These are phyloP conservation scores for Gossypium davidsonii DNA, from an alignment of 441 rosid species.

Conservation along the genomic window DNA sequence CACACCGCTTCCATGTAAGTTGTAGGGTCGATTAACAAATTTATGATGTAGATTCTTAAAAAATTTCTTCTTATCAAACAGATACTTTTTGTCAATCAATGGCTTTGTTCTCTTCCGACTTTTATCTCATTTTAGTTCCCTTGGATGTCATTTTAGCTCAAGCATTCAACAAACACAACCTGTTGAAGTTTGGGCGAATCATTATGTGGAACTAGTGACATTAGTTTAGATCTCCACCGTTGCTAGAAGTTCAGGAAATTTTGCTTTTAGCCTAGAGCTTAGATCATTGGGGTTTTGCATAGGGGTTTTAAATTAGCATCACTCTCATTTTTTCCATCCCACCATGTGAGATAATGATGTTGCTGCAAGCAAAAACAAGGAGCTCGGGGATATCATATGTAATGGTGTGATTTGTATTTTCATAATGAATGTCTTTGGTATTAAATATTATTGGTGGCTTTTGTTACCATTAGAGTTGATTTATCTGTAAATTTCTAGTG, in stretches of 20 bases:
- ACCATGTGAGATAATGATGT: neutral
- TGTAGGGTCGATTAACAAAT: neutral
- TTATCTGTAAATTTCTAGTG: too few species aligned
- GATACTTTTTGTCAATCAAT: neutral
- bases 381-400: too few species aligned
- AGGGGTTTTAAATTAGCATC: neutral
- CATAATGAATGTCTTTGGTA: too few species aligned
- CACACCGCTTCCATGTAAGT: constrained; percentile 57
- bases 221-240: neutral
- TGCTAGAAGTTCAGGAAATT: neutral
- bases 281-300: neutral
- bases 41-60: neutral
- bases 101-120: neutral
- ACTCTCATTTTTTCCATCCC: neutral
- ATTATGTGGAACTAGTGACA: neutral
- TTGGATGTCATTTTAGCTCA: neutral
- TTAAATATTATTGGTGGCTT: too few species aligned
- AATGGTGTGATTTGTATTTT: too few species aligned
- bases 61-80: neutral
- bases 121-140: constrained; percentile 3
- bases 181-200: neutral
- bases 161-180: neutral
- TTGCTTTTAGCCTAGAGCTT: neutral
- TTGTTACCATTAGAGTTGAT: too few species aligned
- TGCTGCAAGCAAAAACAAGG: too few species aligned